Evolutionary conservation across 345 rosid genomes (phyloP).

Genomic region (Psidium guajava): DNA sequence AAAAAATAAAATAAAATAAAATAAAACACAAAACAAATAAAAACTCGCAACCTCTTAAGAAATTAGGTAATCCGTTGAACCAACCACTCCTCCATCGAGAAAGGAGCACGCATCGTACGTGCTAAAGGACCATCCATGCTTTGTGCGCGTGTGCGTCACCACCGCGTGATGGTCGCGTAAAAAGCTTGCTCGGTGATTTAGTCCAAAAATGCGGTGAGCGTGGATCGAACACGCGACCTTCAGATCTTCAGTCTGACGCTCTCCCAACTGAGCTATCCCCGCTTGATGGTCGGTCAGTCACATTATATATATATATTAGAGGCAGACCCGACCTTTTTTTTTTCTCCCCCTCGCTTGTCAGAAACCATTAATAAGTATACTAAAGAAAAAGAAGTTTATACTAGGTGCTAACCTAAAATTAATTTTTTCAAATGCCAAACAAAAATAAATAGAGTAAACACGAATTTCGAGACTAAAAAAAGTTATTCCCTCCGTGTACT

Average conservation of each 20-base stretch:
- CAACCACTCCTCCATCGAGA: background rate
- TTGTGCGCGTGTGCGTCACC: background rate
- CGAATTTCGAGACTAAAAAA: background rate
- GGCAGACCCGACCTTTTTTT: background rate
- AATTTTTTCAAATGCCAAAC: background rate
- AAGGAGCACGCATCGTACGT: background rate
- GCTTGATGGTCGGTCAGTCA: rapidly evolving
- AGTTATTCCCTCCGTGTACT: rapidly evolving
- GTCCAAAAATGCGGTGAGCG: conserved; percentile 21
- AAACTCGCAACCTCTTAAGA: background rate
- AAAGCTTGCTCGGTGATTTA: background rate
- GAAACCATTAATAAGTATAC: background rate
- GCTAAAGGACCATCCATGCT: background rate
- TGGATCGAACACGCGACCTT: conserved; percentile 95
- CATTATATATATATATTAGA: background rate
- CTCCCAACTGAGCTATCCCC: conserved; percentile 97
- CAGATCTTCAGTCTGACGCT: conserved; percentile 99
- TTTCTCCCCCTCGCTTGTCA: background rate
- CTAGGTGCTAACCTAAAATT: background rate
- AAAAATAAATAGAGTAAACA: background rate
- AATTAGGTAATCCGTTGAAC: background rate
- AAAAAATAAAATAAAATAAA: no score
- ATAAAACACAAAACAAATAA: no score
- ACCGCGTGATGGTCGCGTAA: background rate
- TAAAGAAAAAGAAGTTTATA: background rate